Base-by-base conservation (phyloP, 768 basidiomycete species). In the Leccinum imitatum region DNA sequence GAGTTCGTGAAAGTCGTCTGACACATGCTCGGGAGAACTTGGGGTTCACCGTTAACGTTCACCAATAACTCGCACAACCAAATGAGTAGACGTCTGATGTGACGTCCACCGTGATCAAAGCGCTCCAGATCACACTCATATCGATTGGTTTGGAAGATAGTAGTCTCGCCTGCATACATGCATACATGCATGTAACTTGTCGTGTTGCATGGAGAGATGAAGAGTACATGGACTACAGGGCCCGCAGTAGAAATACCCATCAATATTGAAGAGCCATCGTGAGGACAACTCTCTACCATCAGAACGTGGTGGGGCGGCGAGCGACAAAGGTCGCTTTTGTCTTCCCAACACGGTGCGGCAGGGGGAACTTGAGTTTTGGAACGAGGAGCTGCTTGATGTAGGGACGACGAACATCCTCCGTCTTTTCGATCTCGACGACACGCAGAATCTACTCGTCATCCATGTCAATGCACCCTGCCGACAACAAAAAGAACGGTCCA, bases 321-420 rank as follows among this genome's bases (percentile, higher is more conserved):
- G 93, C 92, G 54, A 87, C 84, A 74, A 95, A 95, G 59, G 87
- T 92, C 66, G 87, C 87, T 67, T 85, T 88, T 63, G 79, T 74
- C 81, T 93, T 94, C 63, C 79, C 64, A 59, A 95, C 85, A 57
- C 97, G 90, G 77, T 92, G 91, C 62, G 96, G 94, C 53, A 98
- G 88, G 63, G 96, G 96, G 94, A 98, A 99, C 78, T 89, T 95
- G 83, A 98, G 91, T 62, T 83, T 80, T 61, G 95, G 95, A 57
- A 80, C 80, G 69, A 98, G 81, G 69, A 98, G 87, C 77, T 99
- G 97, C 80, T 90, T 95, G 85, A 98, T 98, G 84, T 98, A 96
- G 17, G 97, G 91, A 68, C 97, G 89, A 78, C 95, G 92, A 65
- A 98, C 76, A 71, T 98, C 95, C 27, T 86, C 90, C 44, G 84